phyloP scores from a whole-genome alignment of 2,329 filamentous ascomycete genomes.

The Calonectria pseudoreteaudii region DNA sequence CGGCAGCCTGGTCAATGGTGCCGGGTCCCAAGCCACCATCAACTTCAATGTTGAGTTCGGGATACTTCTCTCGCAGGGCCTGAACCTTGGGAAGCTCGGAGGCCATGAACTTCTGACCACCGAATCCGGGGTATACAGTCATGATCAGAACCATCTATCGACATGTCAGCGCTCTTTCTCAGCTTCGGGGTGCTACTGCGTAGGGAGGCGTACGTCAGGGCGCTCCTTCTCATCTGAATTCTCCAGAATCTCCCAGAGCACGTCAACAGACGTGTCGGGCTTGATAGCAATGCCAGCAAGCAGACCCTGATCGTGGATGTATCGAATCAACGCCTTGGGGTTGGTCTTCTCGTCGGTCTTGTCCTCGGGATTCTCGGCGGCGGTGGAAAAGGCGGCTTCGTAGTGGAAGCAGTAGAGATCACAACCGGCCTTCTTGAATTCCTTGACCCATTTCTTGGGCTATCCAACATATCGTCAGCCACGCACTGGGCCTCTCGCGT shows the following conservation, averaged over 20 bases:
- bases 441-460: conserved; percentile 98
- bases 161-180: conserved; percentile 24
- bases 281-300: conserved; percentile 96
- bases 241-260: conserved; percentile 91
- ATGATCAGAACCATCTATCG: conserved; percentile 95
- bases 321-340: conserved; percentile 86
- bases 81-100: conserved; percentile 94
- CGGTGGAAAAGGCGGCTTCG: conserved; percentile 91
- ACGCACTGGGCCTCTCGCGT: not conserved
- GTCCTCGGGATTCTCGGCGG: conserved; percentile 81
- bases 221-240: conserved; percentile 77
- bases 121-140: conserved; percentile 98
- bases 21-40: conserved; percentile 90
- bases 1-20: conserved; percentile 93
- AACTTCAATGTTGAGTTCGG: conserved; percentile 95
- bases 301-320: conserved; percentile 90
- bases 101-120: conserved; percentile 98
- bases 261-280: conserved; percentile 89
- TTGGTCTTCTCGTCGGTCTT: conserved; percentile 78
- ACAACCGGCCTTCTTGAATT: conserved; percentile 93
- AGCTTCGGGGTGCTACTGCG: not conserved
- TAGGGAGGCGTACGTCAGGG: conserved; percentile 80
- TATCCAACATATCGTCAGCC: conserved; percentile 50
- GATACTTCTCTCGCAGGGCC: conserved; percentile 85
- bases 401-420: conserved; percentile 99